A percentile compares a stretch with the other conserved stretches of the same genome.
These are phyloP conservation scores for Pittosporum tobira DNA, from an alignment of 129 eudicot species.

Conservation along the genomic window DNA sequence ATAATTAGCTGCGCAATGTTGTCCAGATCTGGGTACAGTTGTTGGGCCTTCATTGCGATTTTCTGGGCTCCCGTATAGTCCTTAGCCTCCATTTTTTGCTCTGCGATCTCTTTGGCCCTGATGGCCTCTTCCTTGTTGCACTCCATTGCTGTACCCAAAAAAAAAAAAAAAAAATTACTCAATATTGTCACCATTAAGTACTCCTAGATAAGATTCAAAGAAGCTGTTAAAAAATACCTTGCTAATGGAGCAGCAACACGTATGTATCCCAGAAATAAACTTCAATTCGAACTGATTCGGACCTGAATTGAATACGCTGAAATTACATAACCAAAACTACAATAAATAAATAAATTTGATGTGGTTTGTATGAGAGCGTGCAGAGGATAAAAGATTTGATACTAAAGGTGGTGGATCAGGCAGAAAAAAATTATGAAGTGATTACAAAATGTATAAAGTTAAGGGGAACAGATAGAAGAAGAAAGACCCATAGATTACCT, in stretches of 20 bases:
- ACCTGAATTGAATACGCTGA: no score
- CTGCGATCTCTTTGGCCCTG: constrained; percentile 49
- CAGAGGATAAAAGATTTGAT: no score
- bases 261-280: not conserved
- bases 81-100: constrained; percentile 44
- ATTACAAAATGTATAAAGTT: no score
- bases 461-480: no score
- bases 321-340: no score
- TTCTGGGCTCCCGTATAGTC: constrained; percentile 47
- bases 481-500: no score
- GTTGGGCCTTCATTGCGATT: constrained; percentile 49
- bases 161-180: constrained; percentile 8
- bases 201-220: not conserved
- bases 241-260: no score
- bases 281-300: not conserved
- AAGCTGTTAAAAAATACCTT: constrained; percentile 1
- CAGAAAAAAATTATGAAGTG: no score
- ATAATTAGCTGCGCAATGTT: constrained; percentile 39
- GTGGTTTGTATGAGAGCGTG: no score
- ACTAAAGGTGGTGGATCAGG: no score
- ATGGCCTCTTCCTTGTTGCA: constrained; percentile 63
- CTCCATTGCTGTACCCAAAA: constrained; percentile 32
- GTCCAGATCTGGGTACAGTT: constrained; percentile 49
- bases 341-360: no score
- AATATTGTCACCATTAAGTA: constrained; percentile 14